A percentile compares a stretch with the other conserved stretches of the same genome.
Evolutionary conservation across 2,329 filamentous ascomycete species (phyloP).

Genomic region (Emmonsiellopsis sp.): DNA sequence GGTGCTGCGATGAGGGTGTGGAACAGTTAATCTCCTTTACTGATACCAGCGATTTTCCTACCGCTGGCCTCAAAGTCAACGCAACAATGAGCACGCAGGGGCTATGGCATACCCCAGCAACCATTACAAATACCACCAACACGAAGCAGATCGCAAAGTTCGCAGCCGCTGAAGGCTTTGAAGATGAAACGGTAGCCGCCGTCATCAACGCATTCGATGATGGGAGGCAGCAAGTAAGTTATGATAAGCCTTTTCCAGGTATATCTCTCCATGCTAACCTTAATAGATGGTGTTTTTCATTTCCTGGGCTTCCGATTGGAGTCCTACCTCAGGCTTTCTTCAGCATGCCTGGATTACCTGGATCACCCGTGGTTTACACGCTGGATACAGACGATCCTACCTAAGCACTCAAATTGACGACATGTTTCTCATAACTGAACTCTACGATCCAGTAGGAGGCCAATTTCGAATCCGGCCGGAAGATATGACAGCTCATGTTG

Average conservation of each 20-base stretch:
- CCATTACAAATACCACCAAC: conserved; percentile 43
- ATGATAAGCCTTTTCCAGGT: not conserved
- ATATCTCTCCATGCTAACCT: not conserved
- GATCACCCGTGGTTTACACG: conserved; percentile 48
- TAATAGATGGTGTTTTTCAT: conserved; percentile 53
- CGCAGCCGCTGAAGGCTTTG: conserved; percentile 33
- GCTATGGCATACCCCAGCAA: conserved; percentile 51
- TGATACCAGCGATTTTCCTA: conserved; percentile 44
- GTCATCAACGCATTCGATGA: conserved; percentile 50
- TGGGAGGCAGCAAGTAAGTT: conserved; percentile 34
- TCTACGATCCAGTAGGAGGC: conserved; percentile 40
- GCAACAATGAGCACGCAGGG: conserved; percentile 41
- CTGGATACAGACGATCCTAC: conserved; percentile 47
- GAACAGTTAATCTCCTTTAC: conserved; percentile 47
- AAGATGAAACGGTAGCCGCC: conserved; percentile 39
- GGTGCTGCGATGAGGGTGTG: conserved; percentile 40
- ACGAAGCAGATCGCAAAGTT: conserved; percentile 49
- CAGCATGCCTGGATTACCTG: conserved; percentile 56
- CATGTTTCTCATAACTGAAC: conserved; percentile 46
- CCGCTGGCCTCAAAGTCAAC: conserved; percentile 43
- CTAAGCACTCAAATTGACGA: conserved; percentile 53
- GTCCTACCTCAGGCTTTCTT: conserved; percentile 46
- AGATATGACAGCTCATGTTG: conserved; percentile 39
- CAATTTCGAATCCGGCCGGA: conserved; percentile 41
- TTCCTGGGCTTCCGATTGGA: conserved; percentile 43